Conservation (phyloP, 495 filamentous ascomycete genomes). For the Thermothielavioides terrestris region DNA sequence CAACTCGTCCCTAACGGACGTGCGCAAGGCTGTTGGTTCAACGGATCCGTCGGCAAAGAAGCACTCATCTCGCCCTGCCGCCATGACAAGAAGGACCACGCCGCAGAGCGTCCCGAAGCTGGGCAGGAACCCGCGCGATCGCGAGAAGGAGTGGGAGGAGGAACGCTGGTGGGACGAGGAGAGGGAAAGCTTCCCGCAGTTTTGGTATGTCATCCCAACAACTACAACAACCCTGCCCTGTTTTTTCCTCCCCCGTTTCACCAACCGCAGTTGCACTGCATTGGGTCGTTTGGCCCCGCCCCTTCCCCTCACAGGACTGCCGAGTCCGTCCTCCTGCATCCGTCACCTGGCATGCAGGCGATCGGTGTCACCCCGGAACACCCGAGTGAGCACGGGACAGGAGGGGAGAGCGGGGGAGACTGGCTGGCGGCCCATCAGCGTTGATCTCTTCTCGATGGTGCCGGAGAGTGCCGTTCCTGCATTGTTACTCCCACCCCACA, state of each 20-base stretch:
- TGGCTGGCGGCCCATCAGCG: not conserved
- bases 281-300: slow-evolving; percentile 1
- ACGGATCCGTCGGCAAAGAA: slow-evolving; percentile 27
- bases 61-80: slow-evolving; percentile 29
- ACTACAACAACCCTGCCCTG: not conserved
- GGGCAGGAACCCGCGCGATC: slow-evolving; percentile 36
- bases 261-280: no score
- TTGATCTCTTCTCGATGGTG: not conserved
- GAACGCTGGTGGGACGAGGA: slow-evolving; percentile 41
- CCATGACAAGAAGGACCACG: slow-evolving; percentile 31
- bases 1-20: slow-evolving; percentile 42
- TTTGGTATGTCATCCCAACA: slow-evolving; percentile 40
- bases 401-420: not conserved
- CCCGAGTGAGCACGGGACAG: slow-evolving; percentile 6
- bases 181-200: slow-evolving; percentile 44
- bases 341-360: slow-evolving; percentile 37
- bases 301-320: slow-evolving; percentile 17
- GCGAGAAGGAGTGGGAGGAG: slow-evolving; percentile 38
- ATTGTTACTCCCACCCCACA: slow-evolving; percentile 23
- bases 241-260: no score
- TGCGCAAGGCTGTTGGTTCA: slow-evolving; percentile 33
- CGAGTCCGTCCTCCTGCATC: slow-evolving; percentile 30
- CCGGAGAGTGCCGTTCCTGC: slow-evolving; percentile 34
- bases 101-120: slow-evolving; percentile 33
- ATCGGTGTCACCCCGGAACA: slow-evolving; percentile 26